phyloP scores from a whole-genome alignment of 2,329 filamentous ascomycete genomes.

The Sclerotinia trifoliorum region DNA sequence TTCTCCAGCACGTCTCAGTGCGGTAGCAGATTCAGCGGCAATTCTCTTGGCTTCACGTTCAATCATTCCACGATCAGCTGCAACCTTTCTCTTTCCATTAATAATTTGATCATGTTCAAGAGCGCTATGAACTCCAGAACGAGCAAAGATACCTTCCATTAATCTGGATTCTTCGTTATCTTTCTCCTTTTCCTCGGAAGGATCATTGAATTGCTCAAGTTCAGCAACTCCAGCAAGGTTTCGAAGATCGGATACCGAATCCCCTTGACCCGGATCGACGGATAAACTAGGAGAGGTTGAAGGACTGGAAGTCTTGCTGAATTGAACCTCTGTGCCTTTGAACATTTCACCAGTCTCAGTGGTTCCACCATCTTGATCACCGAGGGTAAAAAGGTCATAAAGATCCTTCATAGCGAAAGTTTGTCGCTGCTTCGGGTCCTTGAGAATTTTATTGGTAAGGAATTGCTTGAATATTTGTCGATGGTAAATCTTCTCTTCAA shows the following conservation, averaged over 20 bases:
- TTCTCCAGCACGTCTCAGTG: constrained; percentile 71
- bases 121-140: constrained; percentile 82
- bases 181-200: constrained; percentile 43
- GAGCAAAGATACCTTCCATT: constrained; percentile 85
- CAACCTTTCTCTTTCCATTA: constrained; percentile 67
- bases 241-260: constrained; percentile 48
- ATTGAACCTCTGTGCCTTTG: constrained; percentile 77
- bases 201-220: constrained; percentile 60
- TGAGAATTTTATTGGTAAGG: constrained; percentile 91
- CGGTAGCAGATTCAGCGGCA: constrained; percentile 72
- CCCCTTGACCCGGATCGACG: constrained; percentile 26
- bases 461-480: constrained; percentile 99
- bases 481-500: constrained; percentile 99
- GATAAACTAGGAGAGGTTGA: constrained; percentile 25
- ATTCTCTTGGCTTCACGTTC: constrained; percentile 78
- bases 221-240: constrained; percentile 61
- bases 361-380: constrained; percentile 62
- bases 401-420: constrained; percentile 87
- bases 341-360: constrained; percentile 87
- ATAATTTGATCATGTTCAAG: constrained; percentile 92
- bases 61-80: constrained; percentile 75
- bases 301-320: constrained; percentile 45
- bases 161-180: constrained; percentile 67
- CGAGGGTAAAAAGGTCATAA: constrained; percentile 86
- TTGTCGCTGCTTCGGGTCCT: constrained; percentile 88